These are phyloP conservation scores for Colletotrichum sp. DNA, from an alignment of 2,329 filamentous ascomycete genomes.

Conservation along the genomic window DNA sequence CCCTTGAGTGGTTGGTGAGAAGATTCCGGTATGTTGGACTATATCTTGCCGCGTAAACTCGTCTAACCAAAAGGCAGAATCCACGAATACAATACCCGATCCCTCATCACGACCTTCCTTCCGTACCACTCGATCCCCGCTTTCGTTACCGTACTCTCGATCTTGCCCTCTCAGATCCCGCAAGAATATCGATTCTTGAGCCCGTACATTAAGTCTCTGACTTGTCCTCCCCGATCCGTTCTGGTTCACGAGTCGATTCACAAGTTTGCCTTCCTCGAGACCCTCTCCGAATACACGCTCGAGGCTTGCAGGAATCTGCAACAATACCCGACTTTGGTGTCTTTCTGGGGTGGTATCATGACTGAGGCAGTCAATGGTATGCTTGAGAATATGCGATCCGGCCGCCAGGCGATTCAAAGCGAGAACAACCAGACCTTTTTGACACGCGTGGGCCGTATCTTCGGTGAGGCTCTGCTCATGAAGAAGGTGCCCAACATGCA, in stretches of 20 bases:
- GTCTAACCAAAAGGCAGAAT: slow-evolving; percentile 59
- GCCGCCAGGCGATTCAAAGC: slow-evolving; percentile 75
- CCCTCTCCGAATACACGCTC: slow-evolving; percentile 80
- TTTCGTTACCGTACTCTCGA: slow-evolving; percentile 86
- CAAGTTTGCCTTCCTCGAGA: slow-evolving; percentile 75
- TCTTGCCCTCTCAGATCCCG: slow-evolving; percentile 79
- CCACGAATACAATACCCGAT: slow-evolving; percentile 87
- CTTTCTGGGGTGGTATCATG: slow-evolving; percentile 90
- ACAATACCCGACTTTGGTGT: slow-evolving; percentile 78
- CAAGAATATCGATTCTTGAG: slow-evolving; percentile 81
- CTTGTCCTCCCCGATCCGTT: slow-evolving; percentile 78
- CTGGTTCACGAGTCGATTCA: slow-evolving; percentile 85
- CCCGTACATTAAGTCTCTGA: slow-evolving; percentile 82
- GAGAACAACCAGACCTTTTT: slow-evolving; percentile 84
- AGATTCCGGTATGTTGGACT: slow-evolving; percentile 74
- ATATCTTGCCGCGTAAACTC: slow-evolving; percentile 13
- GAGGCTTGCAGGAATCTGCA: slow-evolving; percentile 73
- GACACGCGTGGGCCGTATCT: slow-evolving; percentile 66
- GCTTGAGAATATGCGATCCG: slow-evolving; percentile 78
- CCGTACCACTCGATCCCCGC: slow-evolving; percentile 89
- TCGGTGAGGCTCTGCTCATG: slow-evolving; percentile 80
- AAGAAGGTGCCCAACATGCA: slow-evolving; percentile 79
- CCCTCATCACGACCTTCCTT: slow-evolving; percentile 83
- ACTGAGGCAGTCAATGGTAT: slow-evolving; percentile 86
- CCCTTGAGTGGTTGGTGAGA: slow-evolving; percentile 92